Evolutionary conservation across 2,329 filamentous ascomycete genomes (phyloP).

Genomic region (Dothiorella sarmentorum): DNA sequence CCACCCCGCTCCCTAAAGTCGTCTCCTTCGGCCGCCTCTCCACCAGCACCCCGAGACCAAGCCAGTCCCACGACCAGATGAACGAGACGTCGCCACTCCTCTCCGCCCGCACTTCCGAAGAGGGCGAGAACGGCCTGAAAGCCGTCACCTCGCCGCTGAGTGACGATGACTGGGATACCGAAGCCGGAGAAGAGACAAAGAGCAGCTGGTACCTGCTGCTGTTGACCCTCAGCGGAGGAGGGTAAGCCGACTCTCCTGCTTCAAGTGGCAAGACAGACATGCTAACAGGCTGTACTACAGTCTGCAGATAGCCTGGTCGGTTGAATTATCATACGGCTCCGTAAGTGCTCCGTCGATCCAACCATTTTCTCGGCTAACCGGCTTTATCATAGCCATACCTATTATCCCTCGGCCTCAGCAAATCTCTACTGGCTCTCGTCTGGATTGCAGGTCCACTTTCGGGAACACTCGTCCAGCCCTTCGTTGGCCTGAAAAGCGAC

Average conservation of each 20-base stretch:
- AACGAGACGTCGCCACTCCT: conserved; percentile 37
- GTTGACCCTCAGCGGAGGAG: conserved; percentile 81
- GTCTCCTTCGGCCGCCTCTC: conserved; percentile 35
- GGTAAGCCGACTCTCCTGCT: conserved; percentile 39
- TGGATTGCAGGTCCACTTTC: conserved; percentile 57
- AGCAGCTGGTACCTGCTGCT: conserved; percentile 82
- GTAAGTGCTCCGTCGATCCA: conserved; percentile 39
- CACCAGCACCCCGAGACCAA: background rate
- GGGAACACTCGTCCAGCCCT: conserved; percentile 52
- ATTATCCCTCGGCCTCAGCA: conserved; percentile 51
- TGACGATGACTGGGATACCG: conserved; percentile 42
- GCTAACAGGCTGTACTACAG: conserved; percentile 40
- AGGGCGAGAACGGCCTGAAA: conserved; percentile 33
- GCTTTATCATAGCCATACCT: conserved; percentile 45
- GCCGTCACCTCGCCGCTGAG: conserved; percentile 30
- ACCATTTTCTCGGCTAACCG: conserved; percentile 12
- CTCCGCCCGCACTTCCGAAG: conserved; percentile 28
- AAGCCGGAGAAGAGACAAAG: conserved; percentile 63
- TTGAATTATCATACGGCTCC: conserved; percentile 90
- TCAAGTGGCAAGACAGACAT: background rate
- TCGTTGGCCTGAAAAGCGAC: conserved; percentile 53
- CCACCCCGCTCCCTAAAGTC: conserved; percentile 30
- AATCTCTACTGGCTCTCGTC: conserved; percentile 50
- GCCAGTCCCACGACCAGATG: conserved; percentile 25
- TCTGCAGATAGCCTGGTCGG: conserved; percentile 92